A percentile compares a stretch with the other conserved stretches of the same genome.
phyloP scores from a whole-genome alignment of 2,329 filamentous ascomycete genomes.

The Colletotrichum higginsianum region DNA sequence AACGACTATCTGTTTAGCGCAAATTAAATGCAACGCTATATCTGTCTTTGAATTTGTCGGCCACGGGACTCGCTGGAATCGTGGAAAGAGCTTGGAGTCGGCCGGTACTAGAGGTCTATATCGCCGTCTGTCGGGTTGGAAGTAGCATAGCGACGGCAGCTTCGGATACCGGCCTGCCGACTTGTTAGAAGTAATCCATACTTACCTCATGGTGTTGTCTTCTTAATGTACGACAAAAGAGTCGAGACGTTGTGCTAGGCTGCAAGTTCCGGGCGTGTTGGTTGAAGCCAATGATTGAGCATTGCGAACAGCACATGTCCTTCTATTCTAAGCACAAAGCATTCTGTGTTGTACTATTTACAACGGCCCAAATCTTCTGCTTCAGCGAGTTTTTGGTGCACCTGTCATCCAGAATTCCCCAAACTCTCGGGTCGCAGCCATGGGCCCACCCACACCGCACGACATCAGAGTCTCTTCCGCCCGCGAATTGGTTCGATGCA shows the following conservation, averaged over 20 bases:
- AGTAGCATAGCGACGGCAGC: constrained; percentile 1
- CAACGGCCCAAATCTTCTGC: not conserved
- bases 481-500: constrained; percentile 30
- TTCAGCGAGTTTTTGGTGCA: not conserved
- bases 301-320: not conserved
- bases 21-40: not conserved
- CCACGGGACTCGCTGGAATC: not conserved
- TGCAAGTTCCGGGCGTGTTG: not conserved
- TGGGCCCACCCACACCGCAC: constrained; percentile 36
- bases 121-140: not conserved
- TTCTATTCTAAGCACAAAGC: not conserved
- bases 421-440: constrained; percentile 30
- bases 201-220: not conserved
- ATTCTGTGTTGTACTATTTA: not conserved
- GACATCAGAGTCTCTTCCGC: constrained; percentile 2
- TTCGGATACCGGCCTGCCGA: not conserved
- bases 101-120: not conserved
- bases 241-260: not conserved
- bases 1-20: not conserved
- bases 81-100: not conserved
- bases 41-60: not conserved
- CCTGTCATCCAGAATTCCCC: constrained; percentile 23
- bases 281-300: not conserved
- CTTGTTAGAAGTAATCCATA: not conserved
- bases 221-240: not conserved